Base-by-base conservation (phyloP, 192 early-diverging fungal species). In the Podila horticola region DNA sequence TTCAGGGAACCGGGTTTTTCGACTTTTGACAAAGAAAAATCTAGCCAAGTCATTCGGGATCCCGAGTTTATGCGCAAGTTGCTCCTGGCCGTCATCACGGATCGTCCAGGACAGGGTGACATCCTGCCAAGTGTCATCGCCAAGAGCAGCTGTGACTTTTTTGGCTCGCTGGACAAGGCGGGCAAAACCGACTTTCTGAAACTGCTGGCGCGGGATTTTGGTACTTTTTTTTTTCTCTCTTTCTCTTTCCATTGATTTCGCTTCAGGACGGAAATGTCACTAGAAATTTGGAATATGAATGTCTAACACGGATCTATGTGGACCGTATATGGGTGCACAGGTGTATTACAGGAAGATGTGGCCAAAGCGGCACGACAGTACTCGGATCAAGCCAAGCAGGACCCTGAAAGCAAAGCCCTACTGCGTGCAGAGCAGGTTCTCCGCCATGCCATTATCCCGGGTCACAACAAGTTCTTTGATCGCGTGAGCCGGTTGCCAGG, bases 381-480 rank as follows among this genome's bases (percentile, higher is more conserved):
- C 26, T 58, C 75, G 19, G 61, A 74, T 26, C 48, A 50, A 22
- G 34, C 62, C 0, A 58, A 65, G 11, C 26, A 34, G 20, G 79
- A 82, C n/a, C 61, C 70, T 1, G 72, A 74, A 71, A 71, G 66
- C 30, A 82, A 79, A 49, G 82, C 83, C 3, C 20, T 74, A 22
- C 17, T 84, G 69, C 83, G 83, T 36, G 83, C 84, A 30, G 92
- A 94, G 41, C 83, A 88, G 48, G 70, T 84, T 8, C 83, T 97
- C 20, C 90, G 93, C 26, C 85, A 91, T 60, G 73, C 88, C 9
- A 73, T 97, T 22, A 88, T 88, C 1, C 95, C 95, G 2, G 81
- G 83, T 11, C 93, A 93, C 81, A 87, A 91, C 51, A 84, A 85
- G 67, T 92, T 96, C 26, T 94, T 97, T 75, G 89, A 92, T 63